A percentile compares a stretch with the other conserved stretches of the same genome.
Evolutionary conservation across 1,284 basidiomycete genomes (phyloP).

Genomic region (Laetiporus sulphureus): DNA sequence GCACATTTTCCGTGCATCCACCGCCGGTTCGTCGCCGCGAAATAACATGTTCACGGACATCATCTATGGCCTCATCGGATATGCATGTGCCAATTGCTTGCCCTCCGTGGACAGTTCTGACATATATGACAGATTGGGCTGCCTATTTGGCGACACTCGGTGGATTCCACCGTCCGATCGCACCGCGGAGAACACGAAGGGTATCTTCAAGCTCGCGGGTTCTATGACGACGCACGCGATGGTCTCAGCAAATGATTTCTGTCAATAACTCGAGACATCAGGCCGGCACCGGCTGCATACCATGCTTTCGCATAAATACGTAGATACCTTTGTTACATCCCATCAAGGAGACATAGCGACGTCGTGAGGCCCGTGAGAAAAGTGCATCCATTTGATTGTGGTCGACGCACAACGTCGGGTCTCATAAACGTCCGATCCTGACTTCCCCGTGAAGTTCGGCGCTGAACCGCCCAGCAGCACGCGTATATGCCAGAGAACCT

Average conservation of each 20-base stretch:
- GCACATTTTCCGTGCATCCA: slow-evolving; percentile 61
- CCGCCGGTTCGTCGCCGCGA: slow-evolving; percentile 62
- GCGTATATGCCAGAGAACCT: background rate
- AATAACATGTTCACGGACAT: slow-evolving; percentile 56
- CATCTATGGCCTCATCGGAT: slow-evolving; percentile 36
- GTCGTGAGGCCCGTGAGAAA: too few species aligned
- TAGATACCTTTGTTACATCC: too few species aligned
- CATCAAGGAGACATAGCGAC: too few species aligned
- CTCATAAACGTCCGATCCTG: too few species aligned
- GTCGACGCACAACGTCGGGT: too few species aligned
- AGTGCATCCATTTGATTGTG: too few species aligned
- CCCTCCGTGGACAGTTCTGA: background rate
- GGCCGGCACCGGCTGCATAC: too few species aligned
- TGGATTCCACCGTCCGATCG: slow-evolving; percentile 38
- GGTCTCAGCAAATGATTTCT: too few species aligned
- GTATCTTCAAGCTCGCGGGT: slow-evolving; percentile 30
- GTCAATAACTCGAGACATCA: too few species aligned
- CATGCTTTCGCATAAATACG: too few species aligned
- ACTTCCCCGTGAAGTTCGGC: too few species aligned
- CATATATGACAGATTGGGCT: slow-evolving; percentile 35
- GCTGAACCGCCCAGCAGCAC: too few species aligned
- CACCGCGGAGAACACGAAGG: slow-evolving; percentile 43
- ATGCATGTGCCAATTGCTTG: slow-evolving; percentile 28
- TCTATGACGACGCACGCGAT: slow-evolving; percentile 6
- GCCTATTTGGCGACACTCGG: slow-evolving; percentile 44